Base-by-base conservation (phyloP, 495 filamentous ascomycete genomes). In the Haplographium delicatum region DNA sequence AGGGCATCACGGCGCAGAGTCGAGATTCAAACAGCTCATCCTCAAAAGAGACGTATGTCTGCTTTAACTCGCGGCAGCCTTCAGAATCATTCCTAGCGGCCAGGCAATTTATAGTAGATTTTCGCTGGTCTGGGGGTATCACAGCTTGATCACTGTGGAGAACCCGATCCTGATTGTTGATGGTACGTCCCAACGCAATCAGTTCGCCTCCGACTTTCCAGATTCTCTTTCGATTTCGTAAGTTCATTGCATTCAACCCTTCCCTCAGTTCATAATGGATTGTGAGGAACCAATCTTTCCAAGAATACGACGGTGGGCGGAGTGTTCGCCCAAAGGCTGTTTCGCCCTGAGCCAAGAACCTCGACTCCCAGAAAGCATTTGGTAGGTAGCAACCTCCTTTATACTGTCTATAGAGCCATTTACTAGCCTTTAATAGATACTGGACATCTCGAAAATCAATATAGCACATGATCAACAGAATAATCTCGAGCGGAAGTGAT, bases 191-290 rank as follows among this genome's bases (percentile, higher is more conserved):
- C 20, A 47, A 30, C 4, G 4, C 15, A 18, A 47, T 34, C 8
- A 47, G 23, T 2, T 34, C 30, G 18, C 20, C 44, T 10, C 30
- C 30, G 22, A 47, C 16, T 35, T 35, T 47, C 44, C 44, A 47
- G 15, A 47, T 47, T 33, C 44, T 33, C 44, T 33, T 47, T 47
- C 44, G 44, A 47, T 47, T 47, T 28, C 28, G 44, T 22, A 47
- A 35, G 30, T 47, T 47, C 44, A 47, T 47, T 30, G 22, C 24
- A 18, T 47, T 47, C 35, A 18, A 15, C 6, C 44, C 44, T 34
- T 33, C 20, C 20, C 30, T 47, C 19, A 47, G 18, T 35, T 47
- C 44, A 24, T 26, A 47, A 13, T 47, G 33, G 18, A 34, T 35
- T 22, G 27, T 47, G 20, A 47, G 35, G 18, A 47, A 47, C 44